Base-by-base conservation (phyloP, 129 eudicot species). In the Helianthus tuberosus region DNA sequence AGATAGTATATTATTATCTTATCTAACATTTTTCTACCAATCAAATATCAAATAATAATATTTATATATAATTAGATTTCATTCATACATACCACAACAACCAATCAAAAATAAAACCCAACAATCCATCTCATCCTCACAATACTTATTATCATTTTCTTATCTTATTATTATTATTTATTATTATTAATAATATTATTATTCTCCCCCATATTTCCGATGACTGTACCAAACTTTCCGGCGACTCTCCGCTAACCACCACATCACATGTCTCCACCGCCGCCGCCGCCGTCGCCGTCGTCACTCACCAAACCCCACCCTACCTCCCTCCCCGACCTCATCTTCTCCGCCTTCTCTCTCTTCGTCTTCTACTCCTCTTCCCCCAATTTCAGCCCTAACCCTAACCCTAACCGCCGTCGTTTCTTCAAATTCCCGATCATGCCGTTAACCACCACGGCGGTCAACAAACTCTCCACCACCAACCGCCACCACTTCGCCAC, bases 281-380 rank as follows among this genome's bases (percentile, higher is more conserved):
- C 86, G 8, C 68, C 82, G 20, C 81, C 81, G 11, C 77, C 78
- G 39, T 76, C 85, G n/a, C n/a, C n/a, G 14, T 68, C 82, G 0
- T 75, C 86, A 47, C 57, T 66, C 8, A 76, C 72, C 53, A 64
- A 78, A 77, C 76, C 84, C 63, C 75, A 84, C 3, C 73, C 85
- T 27, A 66, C 81, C 1, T 74, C 86, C 3, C 79, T 92, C 64
- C 74, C 96, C 1, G 89, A 85, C 67, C 73, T 84, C 70, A 66
- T 87, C 81, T 86, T 85, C 83, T 77, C 93, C 32, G 88, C 90
- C 27, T 79, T 91, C 79, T 86, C 90, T 35, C 79, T 87, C 71
- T 81, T 92, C 72, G 35, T 86, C 35, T 79, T 84, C 87, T 47
- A 79, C 79, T 78, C 88, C 79, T 78, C 88, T 32, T 75, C 91